phyloP scores from a whole-genome alignment of 768 basidiomycete species.

The Tylopilus sp. region DNA sequence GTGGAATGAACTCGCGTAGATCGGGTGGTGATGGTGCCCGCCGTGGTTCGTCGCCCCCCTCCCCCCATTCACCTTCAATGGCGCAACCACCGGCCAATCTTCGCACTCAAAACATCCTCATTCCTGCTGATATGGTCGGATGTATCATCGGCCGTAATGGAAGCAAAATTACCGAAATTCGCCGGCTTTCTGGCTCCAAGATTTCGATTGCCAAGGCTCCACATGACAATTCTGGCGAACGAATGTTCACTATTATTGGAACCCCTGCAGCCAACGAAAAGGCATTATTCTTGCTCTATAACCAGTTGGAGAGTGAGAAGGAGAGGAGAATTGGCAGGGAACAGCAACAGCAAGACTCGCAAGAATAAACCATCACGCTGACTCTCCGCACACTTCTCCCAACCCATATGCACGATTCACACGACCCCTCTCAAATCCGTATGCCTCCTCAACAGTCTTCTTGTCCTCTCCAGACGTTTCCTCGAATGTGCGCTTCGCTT shows the following conservation, averaged over 20 bases:
- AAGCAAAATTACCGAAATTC: slow-evolving; percentile 98
- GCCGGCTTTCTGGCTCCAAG: slow-evolving; percentile 94
- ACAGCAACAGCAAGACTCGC: slow-evolving; percentile 74
- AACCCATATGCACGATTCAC: slow-evolving; percentile 12
- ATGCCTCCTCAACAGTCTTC: slow-evolving; percentile 29
- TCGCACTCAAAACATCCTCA: slow-evolving; percentile 98
- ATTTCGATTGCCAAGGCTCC: slow-evolving; percentile 98
- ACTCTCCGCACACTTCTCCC: neutral
- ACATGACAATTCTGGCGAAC: slow-evolving; percentile 98
- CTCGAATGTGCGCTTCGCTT: slow-evolving; percentile 7
- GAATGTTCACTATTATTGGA: slow-evolving; percentile 99
- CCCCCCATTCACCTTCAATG: slow-evolving; percentile 41
- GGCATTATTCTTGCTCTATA: slow-evolving; percentile 94
- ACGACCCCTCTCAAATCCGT: slow-evolving; percentile 15
- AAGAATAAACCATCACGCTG: slow-evolving; percentile 30
- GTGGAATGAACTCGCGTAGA: slow-evolving; percentile 53
- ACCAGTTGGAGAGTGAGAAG: slow-evolving; percentile 95
- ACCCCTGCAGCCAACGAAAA: slow-evolving; percentile 97
- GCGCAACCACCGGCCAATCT: slow-evolving; percentile 71
- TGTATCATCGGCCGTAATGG: slow-evolving; percentile 96
- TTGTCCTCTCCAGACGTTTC: slow-evolving; percentile 22
- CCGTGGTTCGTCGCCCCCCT: slow-evolving; percentile 41
- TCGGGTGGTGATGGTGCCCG: slow-evolving; percentile 55
- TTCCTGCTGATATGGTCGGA: slow-evolving; percentile 99
- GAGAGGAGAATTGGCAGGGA: slow-evolving; percentile 87